Evolutionary conservation across 2,329 filamentous ascomycete species (phyloP), one percentile per base, ranked within the genome.

Genomic region (Leptodontidium sp.): DNA sequence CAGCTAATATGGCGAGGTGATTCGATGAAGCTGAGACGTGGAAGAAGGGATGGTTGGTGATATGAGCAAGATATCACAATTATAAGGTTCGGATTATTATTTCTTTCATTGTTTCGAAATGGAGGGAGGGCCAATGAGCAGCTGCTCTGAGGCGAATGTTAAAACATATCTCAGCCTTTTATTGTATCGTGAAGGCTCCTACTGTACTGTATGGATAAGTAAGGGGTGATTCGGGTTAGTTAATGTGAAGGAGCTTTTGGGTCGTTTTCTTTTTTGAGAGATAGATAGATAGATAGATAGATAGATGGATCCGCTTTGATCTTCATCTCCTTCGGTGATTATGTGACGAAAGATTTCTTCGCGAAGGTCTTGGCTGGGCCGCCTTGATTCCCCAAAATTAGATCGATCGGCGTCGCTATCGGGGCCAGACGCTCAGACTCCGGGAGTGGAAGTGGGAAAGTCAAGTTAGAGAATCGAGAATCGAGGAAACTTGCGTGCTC

Each of bases 301-400:
- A 4, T 35, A 9, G 32, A 35, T 9, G 5, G 32, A 35, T 35
- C 62, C 55, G 57, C 61, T 65, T 58, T 62, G 32, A 58, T 63
- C 47, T n/a, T 53, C 24, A 40, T 59, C 50, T 35, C 35, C 38
- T 29, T 65, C 62, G 66, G 62, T 64, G 50, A 65, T 65, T 65
- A 57, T 50, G 29, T 68, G 63, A 65, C 67, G 63, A 68, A 58
- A 52, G 29, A 45, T n/a, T 52, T 38, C 45, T 67, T 67, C 50
- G 50, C 17, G 49, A 47, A 52, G 3, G 29, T 11, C 55, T 61
- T 59, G 53, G 55, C 55, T 38, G 14, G 52, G 29, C 29, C n/a
- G 9, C 15, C 15, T 7, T 47, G n/a, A 12, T n/a, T 3, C 45
- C 64, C 64, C 64, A 66, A 55, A 61, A 15, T 66, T 66, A 66